Evolutionary conservation across 345 rosid genomes (phyloP), one percentile per base, ranked within the genome.

Genomic region (Kandelia obovata): DNA sequence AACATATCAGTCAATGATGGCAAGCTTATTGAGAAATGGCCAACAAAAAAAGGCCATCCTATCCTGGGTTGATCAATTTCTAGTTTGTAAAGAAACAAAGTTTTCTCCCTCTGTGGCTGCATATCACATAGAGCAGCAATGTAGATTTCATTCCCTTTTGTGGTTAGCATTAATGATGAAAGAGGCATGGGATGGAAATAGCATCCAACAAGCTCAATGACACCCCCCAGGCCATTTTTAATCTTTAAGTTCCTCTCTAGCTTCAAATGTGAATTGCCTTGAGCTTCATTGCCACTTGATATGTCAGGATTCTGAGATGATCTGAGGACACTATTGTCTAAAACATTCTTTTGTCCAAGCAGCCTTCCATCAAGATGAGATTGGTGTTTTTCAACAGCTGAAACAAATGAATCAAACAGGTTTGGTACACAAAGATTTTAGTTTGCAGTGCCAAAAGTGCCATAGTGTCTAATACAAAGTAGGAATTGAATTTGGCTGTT

Each of bases 21-120:
- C 57, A 86, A 72, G 31, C 58, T 71, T 58, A 79, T 75, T 55
- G 81, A 67, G 28, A 96, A 83, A 74, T 87, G 78, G 73, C 97
- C 97, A 74, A 89, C 71, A 73, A 83, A 80, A 47, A 82, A 85
- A 70, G 99, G 99, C 73, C 80, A 69, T 73, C 96, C 99, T 72
- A 58, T 73, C 64, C 64, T 75, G 70, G 80, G 80, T 65, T 76
- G 85, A 71, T 84, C 78, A 73, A 74, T 67, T 68, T 78, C 73
- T 58, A 92, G 32, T 78, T 82, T 90, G 79, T 94, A 92, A 71
- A 88, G 55, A 72, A 88, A 86, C 47, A 94, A 67, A 70, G 82
- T 88, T 73, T 82, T 78, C 34, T 65, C 68, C 66, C 64, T 78
- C 61, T 86, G 83, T 65, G 46, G 75, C 32, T 65, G 67, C 69